Conservation (phyloP, 73 alveolate species). For the Paramecium bursaria region DNA sequence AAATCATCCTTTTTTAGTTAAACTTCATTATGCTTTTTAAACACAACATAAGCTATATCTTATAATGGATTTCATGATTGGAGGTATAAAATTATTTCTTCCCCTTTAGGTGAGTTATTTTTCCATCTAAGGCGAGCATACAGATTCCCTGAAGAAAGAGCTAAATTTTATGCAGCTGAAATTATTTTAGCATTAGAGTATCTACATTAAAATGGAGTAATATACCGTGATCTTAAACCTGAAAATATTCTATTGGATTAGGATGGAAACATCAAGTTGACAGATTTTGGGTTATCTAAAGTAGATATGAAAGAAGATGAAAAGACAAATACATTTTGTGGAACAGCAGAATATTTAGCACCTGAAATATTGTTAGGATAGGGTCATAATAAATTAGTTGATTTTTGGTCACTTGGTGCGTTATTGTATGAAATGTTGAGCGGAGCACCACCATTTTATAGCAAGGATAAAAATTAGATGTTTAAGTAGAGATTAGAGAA, state of each 20-base stretch:
- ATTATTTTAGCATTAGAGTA: conserved; percentile 88
- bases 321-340: conserved; percentile 88
- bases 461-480: conserved; percentile 77
- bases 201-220: conserved; percentile 84
- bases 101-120: conserved; percentile 66
- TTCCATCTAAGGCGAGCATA: conserved; percentile 72
- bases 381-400: conserved; percentile 87
- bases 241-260: conserved; percentile 92
- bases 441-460: conserved; percentile 92
- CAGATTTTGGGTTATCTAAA: conserved; percentile 96
- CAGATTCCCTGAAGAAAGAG: conserved; percentile 80
- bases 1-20: conserved; percentile 88
- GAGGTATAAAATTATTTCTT: conserved; percentile 65
- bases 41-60: conserved; percentile 87
- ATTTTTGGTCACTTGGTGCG: conserved; percentile 92
- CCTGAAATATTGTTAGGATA: conserved; percentile 87
- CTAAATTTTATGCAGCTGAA: conserved; percentile 91
- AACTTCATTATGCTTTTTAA: conserved; percentile 92
- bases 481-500: conserved; percentile 68
- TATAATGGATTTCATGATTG: conserved; percentile 93
- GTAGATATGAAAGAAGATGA: conserved; percentile 80
- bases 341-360: conserved; percentile 93
- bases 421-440: conserved; percentile 91
- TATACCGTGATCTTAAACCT: conserved; percentile 94
- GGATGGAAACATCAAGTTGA: conserved; percentile 92